A percentile compares a stretch with the other conserved stretches of the same genome.
These are phyloP conservation scores for Amoebophrya sp. DNA, from an alignment of 169 alveolate genomes.

Conservation along the genomic window DNA sequence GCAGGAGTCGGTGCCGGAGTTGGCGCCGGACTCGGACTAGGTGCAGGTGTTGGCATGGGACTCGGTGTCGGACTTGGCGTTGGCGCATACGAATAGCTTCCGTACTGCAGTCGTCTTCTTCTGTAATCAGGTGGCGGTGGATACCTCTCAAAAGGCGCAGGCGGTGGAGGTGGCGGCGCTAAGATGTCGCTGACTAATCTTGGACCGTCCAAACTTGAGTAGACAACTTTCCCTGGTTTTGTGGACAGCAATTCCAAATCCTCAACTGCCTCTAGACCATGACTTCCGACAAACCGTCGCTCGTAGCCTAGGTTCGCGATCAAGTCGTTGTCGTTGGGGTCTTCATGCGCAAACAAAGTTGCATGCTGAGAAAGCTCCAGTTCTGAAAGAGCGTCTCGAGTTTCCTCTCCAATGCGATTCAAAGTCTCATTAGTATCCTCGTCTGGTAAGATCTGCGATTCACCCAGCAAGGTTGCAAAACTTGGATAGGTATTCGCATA, in stretches of 20 bases:
- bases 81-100: background rate
- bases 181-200: background rate
- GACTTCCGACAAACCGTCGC: background rate
- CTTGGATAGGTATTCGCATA: background rate
- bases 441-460: background rate
- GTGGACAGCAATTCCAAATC: background rate
- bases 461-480: background rate
- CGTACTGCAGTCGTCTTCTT: background rate
- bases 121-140: background rate
- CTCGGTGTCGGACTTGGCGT: background rate
- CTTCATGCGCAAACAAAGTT: background rate
- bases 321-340: background rate
- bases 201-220: background rate
- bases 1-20: background rate
- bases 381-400: background rate
- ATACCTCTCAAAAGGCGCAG: background rate
- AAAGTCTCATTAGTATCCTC: background rate
- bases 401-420: background rate
- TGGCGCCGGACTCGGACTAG: background rate
- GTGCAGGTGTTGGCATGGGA: background rate
- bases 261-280: background rate
- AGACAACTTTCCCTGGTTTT: background rate
- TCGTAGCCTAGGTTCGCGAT: background rate
- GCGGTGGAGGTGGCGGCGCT: background rate
- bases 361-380: background rate